phyloP scores from a whole-genome alignment of 441 rosid genomes.

The Erodium moschatum region DNA sequence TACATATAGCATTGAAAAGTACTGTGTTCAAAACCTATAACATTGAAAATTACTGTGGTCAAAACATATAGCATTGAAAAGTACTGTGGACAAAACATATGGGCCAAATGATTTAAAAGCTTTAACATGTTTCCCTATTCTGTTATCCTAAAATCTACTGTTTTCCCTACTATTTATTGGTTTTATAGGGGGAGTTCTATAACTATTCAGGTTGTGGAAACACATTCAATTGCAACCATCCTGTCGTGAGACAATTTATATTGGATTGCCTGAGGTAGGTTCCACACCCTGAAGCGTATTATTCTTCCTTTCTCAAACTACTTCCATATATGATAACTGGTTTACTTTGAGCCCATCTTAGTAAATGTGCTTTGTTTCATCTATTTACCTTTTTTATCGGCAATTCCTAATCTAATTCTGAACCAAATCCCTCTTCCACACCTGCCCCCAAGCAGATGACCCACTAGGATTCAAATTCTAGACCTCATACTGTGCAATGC shows the following conservation, averaged over 20 bases:
- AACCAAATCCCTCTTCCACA: too few relatives aligned
- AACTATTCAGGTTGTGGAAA: conserved; percentile 98
- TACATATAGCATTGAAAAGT: too few relatives aligned
- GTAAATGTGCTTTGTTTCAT: background rate
- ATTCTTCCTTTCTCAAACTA: conserved; percentile 4
- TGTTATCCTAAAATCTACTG: conserved; percentile 13
- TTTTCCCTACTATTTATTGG: conserved; percentile 17
- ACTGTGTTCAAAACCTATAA: too few relatives aligned
- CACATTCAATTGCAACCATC: conserved; percentile 97
- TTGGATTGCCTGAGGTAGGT: conserved; percentile 80
- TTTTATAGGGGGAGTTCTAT: conserved; percentile 83
- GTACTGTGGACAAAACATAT: too few relatives aligned
- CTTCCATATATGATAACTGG: background rate
- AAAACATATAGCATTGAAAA: too few relatives aligned
- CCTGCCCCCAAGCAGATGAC: too few relatives aligned
- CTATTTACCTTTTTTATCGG: background rate
- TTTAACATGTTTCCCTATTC: background rate
- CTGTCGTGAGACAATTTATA: conserved; percentile 80
- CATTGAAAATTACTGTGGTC: too few relatives aligned
- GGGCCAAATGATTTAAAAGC: background rate
- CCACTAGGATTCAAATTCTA: too few relatives aligned
- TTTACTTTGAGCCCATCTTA: background rate
- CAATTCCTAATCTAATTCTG: too few relatives aligned
- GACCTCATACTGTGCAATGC: too few relatives aligned
- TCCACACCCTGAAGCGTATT: conserved; percentile 9